These are phyloP conservation scores for Trichomonas gallinae DNA, from an alignment of 208 protist genomes.

Conservation along the genomic window DNA sequence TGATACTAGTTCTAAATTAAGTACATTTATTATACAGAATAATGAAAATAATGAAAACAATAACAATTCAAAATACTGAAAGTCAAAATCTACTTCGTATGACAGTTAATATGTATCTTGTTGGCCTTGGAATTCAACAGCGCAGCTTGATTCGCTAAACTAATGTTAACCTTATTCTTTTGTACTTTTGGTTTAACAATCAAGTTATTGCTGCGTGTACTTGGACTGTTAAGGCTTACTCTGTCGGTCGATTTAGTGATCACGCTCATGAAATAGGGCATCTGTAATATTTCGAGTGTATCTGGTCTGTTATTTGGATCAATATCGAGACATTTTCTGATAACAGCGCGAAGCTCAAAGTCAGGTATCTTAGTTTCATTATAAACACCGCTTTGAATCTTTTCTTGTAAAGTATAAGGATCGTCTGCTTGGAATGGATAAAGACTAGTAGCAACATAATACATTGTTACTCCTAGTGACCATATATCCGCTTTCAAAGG, in stretches of 20 bases:
- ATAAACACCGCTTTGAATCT: neutral
- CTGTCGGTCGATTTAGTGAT: neutral
- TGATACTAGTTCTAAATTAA: neutral
- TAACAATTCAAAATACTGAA: neutral
- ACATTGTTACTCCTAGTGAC: conserved; percentile 46
- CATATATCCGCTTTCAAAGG: conserved; percentile 48
- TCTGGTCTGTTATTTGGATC: neutral
- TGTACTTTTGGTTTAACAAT: neutral
- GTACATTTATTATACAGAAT: neutral
- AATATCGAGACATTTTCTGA: neutral
- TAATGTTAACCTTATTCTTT: neutral
- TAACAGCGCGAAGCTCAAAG: neutral
- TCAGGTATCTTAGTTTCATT: neutral
- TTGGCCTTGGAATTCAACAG: neutral
- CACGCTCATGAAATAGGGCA: neutral
- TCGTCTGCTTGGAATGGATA: neutral
- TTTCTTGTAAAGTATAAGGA: neutral
- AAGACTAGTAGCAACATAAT: neutral
- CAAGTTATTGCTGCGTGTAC: neutral
- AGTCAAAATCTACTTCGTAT: neutral
- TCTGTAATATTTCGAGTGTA: neutral
- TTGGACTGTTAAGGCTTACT: neutral
- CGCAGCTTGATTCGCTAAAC: neutral
- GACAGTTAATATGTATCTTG: neutral
- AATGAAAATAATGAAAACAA: neutral